Conservation (phyloP, 176 grass and related monocot species). For the Carex myosuroides region DNA sequence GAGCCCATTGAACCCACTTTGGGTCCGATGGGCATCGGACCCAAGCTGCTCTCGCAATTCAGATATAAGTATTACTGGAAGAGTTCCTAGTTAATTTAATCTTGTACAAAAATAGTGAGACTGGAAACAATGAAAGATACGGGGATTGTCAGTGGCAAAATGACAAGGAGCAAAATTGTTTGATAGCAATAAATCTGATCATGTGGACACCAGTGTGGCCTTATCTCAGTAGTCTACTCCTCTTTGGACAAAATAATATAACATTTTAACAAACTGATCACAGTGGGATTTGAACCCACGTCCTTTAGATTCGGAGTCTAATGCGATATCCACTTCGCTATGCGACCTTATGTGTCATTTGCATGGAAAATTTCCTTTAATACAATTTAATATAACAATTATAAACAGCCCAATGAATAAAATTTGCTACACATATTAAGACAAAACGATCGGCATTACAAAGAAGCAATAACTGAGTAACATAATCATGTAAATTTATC, state of each 20-base stretch:
- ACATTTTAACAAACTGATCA: constrained; percentile 35
- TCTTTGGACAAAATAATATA: not conserved
- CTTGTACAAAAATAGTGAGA: too few species aligned
- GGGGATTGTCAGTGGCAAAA: not conserved
- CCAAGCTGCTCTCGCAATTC: too few species aligned
- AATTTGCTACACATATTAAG: not conserved
- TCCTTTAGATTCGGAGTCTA: constrained; percentile 99
- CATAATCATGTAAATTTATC: not conserved
- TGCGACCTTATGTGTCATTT: constrained; percentile 47
- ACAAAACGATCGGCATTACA: not conserved
- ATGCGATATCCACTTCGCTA: constrained; percentile 99
- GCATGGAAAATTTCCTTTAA: not conserved
- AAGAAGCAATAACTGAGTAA: not conserved
- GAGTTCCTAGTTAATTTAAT: too few species aligned
- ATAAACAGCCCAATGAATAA: not conserved
- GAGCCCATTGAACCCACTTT: too few species aligned
- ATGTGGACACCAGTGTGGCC: constrained; percentile 12
- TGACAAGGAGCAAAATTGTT: constrained; percentile 32
- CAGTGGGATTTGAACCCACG: constrained; percentile 99
- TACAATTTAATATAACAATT: not conserved
- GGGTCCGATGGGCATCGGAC: too few species aligned
- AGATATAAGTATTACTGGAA: too few species aligned
- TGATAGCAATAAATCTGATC: constrained; percentile 25
- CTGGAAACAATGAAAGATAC: too few species aligned
- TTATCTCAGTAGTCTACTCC: constrained; percentile 4